phyloP scores from a whole-genome alignment of 2,329 filamentous ascomycete genomes.

The Ceratocystis cacaofunesta region DNA sequence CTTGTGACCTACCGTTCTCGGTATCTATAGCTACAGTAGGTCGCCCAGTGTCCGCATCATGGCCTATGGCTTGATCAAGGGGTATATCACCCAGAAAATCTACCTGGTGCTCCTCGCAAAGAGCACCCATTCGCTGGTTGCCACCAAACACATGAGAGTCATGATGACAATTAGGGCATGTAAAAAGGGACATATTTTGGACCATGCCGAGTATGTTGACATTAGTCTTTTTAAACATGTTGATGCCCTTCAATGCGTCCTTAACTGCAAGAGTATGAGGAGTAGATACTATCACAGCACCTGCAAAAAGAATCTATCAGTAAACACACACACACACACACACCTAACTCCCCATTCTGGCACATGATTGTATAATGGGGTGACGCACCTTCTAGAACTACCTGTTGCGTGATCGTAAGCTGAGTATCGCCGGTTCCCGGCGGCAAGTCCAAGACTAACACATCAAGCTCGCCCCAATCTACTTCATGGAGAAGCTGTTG shows the following conservation, averaged over 20 bases:
- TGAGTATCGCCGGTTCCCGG: slow-evolving; percentile 94
- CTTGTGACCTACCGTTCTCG: slow-evolving; percentile 52
- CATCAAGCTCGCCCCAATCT: slow-evolving; percentile 77
- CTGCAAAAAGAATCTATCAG: slow-evolving; percentile 25
- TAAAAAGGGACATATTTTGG: slow-evolving; percentile 80
- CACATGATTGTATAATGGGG: neutral
- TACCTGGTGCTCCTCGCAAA: slow-evolving; percentile 59
- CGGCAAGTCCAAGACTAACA: slow-evolving; percentile 80
- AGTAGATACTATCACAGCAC: slow-evolving; percentile 76
- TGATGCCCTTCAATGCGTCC: slow-evolving; percentile 80
- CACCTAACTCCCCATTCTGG: neutral
- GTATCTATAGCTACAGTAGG: slow-evolving; percentile 85
- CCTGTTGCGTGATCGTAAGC: slow-evolving; percentile 88
- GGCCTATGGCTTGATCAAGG: slow-evolving; percentile 70
- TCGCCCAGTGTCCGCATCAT: slow-evolving; percentile 72
- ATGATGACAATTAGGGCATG: slow-evolving; percentile 62
- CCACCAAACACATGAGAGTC: slow-evolving; percentile 62
- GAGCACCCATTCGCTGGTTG: slow-evolving; percentile 45
- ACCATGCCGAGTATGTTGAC: slow-evolving; percentile 75
- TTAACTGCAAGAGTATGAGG: slow-evolving; percentile 86
- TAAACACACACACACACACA: neutral
- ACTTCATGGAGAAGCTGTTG: slow-evolving; percentile 93
- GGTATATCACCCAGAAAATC: slow-evolving; percentile 81
- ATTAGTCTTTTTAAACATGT: slow-evolving; percentile 78
- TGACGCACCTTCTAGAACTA: slow-evolving; percentile 58